A percentile compares a stretch with the other conserved stretches of the same genome.
Conservation (phyloP, 768 basidiomycete genomes). For the Lentinula detonsa region DNA sequence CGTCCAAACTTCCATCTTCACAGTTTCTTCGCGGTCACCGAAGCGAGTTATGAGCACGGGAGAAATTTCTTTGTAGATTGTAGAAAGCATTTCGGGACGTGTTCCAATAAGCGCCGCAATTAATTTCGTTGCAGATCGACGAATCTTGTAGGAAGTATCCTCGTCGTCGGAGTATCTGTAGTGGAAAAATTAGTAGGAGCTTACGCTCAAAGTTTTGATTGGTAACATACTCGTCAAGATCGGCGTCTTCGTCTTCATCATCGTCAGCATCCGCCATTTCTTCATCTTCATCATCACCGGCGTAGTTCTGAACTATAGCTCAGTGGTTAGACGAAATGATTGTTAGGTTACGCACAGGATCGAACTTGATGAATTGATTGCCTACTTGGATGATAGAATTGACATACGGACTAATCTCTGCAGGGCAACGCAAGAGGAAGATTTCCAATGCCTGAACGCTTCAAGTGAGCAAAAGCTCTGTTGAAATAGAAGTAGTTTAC, state of each 20-base stretch:
- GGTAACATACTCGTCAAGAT: constrained; percentile 63
- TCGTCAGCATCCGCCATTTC: constrained; percentile 65
- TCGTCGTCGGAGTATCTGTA: constrained; percentile 93
- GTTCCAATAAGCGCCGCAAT: constrained; percentile 82
- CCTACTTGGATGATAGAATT: constrained; percentile 64
- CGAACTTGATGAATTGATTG: constrained; percentile 80
- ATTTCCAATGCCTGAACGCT: constrained; percentile 73
- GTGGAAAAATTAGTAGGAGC: constrained; percentile 2
- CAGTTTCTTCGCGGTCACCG: constrained; percentile 92
- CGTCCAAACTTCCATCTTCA: constrained; percentile 87
- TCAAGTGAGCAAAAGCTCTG: constrained; percentile 7
- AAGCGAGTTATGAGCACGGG: constrained; percentile 89
- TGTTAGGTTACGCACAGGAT: constrained; percentile 59
- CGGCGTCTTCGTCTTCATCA: constrained; percentile 77
- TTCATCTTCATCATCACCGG: constrained; percentile 42
- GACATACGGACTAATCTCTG: constrained; percentile 73
- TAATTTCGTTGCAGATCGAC: constrained; percentile 89
- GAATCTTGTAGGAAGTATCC: constrained; percentile 96
- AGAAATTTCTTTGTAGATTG: constrained; percentile 80
- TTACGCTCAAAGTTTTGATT: neutral
- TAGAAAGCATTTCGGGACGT: constrained; percentile 77
- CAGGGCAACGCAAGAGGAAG: constrained; percentile 75
- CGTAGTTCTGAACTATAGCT: constrained; percentile 36
- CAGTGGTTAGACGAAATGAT: neutral
- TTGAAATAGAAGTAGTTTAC: constrained; percentile 22